These are phyloP conservation scores for Dendrocalamus sinicus DNA, from an alignment of 176 grass and related monocot species.

Conservation along the genomic window DNA sequence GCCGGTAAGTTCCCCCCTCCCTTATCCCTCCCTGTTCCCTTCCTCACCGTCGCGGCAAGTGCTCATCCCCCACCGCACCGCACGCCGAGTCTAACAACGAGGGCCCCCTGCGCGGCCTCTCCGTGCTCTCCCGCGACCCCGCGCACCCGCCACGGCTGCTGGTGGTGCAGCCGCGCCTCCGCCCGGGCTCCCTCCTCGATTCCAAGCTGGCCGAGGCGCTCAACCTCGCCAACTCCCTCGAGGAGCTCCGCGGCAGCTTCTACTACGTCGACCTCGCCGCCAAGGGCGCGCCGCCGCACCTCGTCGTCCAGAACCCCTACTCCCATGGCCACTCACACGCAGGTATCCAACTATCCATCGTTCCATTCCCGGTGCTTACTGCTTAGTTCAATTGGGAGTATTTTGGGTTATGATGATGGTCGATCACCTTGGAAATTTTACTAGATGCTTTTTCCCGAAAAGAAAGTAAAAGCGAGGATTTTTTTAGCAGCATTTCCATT, in stretches of 20 bases:
- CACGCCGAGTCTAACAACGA: slow-evolving; percentile 43
- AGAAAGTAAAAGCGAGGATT: not conserved
- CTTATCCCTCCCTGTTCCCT: slow-evolving; percentile 7
- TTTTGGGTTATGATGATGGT: not conserved
- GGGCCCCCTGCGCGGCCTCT: not conserved
- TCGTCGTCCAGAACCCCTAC: slow-evolving; percentile 43
- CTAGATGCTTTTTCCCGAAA: not conserved
- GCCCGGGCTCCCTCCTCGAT: slow-evolving; percentile 63
- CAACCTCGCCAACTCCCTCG: slow-evolving; percentile 80
- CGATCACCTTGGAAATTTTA: not conserved
- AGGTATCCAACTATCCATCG: too few relatives aligned
- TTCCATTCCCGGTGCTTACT: too few relatives aligned
- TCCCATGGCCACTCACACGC: too few relatives aligned
- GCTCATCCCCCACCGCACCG: slow-evolving; percentile 16
- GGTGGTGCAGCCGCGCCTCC: slow-evolving; percentile 76
- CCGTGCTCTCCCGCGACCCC: too few relatives aligned
- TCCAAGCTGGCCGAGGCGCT: slow-evolving; percentile 77
- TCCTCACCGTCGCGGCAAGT: slow-evolving; percentile 45
- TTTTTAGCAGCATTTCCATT: slow-evolving; percentile 8
- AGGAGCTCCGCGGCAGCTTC: slow-evolving; percentile 71
- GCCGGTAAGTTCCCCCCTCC: too few relatives aligned
- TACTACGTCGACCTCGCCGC: slow-evolving; percentile 47
- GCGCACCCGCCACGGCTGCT: slow-evolving; percentile 22
- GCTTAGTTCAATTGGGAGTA: too few relatives aligned
- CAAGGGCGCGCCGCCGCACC: slow-evolving; percentile 56